Evolutionary conservation across 257 asterid genomes (phyloP).

Genomic region (Cordia subcordata): DNA sequence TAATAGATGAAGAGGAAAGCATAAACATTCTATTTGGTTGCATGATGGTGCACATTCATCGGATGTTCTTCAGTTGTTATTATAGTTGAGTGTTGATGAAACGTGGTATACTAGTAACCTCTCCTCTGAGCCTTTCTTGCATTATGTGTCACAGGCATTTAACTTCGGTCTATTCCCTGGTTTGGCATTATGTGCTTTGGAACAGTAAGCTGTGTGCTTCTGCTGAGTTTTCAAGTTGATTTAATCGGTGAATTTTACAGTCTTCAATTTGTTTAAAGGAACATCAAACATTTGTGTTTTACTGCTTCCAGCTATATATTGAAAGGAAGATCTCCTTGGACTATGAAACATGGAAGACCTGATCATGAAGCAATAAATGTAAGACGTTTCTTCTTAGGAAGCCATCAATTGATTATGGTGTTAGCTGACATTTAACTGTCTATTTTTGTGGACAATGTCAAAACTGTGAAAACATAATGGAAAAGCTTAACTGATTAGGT

Average conservation of each 20-base stretch:
- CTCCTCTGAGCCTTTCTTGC: constrained; percentile 15
- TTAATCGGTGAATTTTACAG: no score
- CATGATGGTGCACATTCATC: no score
- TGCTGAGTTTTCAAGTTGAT: not conserved
- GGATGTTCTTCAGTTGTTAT: no score
- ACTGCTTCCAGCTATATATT: constrained; percentile 56
- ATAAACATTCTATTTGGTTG: no score
- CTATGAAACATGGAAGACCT: constrained; percentile 89
- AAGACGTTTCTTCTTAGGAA: constrained; percentile 21
- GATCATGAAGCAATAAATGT: constrained; percentile 85
- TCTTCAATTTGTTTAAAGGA: constrained; percentile 3
- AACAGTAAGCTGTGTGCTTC: constrained; percentile 57
- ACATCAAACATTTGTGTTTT: constrained; percentile 11
- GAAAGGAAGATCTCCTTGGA: constrained; percentile 91
- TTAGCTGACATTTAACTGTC: not conserved
- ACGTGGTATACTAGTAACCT: not conserved
- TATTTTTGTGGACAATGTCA: not conserved
- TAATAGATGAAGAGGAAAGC: no score
- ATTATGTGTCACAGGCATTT: constrained; percentile 64
- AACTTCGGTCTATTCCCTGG: constrained; percentile 91
- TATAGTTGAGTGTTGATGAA: no score
- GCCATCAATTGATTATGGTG: not conserved
- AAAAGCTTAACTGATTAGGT: not conserved
- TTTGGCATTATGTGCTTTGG: constrained; percentile 71
- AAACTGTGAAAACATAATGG: not conserved